Base-by-base conservation (phyloP, 106 monocot species). In the Gastrodia elata region DNA sequence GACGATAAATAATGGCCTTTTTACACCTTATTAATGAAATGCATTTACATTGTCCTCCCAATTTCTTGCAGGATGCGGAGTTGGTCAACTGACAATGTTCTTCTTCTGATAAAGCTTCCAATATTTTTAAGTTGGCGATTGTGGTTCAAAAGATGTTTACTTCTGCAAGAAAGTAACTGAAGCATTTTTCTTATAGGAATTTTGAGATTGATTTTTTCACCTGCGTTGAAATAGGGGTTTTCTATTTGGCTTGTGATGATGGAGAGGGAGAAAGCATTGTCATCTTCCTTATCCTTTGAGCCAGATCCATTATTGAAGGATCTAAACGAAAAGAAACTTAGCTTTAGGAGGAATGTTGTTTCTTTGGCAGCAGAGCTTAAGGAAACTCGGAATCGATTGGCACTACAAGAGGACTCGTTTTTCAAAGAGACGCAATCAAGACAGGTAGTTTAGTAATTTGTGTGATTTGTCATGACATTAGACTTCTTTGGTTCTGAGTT, bases 281-380 rank as follows among this genome's bases (percentile, higher is more conserved):
- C 69, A 2, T 76, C 81, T n/a, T 42, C 73, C 4, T 79, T 82
- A 2, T 28, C 83, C 11, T 28, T 68, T 35, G 89, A 92, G 52
- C 65, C 87, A 74, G 97, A 97, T 83, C 97, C 97, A 0, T 64
- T 97, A 68, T 42, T 97, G 72, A 90, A 78, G 74, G 97, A 93
- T 83, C 83, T 97, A 0, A 75, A 82, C 32, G 92, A 97, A 84
- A 97, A 90, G 75, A 97, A 90, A 74, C 81, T 83, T 42, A 90
- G 83, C 71, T 90, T 97, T 75, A 65, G 79, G 64, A 86, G 55
- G 71, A 86, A 81, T 48, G 86, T 97, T 1, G 77, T 88, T 30
- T 86, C 85, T 0, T 67, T 97, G 74, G 92, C 97, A 0, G 74
- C 87, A 0, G 88, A 97, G 74, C 88, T 97, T 15, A 90, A 93